Evolutionary conservation across 805 yeast species (phyloP), one percentile per base, ranked within the genome.

Genomic region (Ogataea saltuana): DNA sequence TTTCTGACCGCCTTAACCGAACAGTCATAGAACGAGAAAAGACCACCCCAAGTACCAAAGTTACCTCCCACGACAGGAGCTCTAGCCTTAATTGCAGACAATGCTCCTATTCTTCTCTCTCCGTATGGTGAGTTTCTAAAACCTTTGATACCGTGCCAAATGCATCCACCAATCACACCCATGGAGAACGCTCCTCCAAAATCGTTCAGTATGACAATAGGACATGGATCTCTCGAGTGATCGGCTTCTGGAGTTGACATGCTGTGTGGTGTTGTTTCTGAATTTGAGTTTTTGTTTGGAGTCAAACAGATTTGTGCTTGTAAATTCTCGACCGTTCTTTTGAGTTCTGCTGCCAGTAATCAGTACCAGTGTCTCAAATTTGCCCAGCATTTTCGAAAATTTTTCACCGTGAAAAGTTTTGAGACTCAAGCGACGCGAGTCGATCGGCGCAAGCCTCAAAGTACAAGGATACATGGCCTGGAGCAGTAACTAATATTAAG

Each of bases 31-130:
- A 95, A 85, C 25, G 97, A 88, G 64, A 93, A 93, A 58, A 93
- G 73, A 48, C 99, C 99, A 75, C 99, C 99, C 99, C 99, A 93
- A 29, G 88, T 96, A 72, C 99, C 99, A 61, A 93, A 91, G 69
- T 93, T 93, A 62, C 99, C 99, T 54, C 99, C 99, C 42, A 91
- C 89, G 38, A 91, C 97, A 29, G 99, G 99, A 2, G 97, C 98
- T 67, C 99, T 80, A 40, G 97, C 88, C 64, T 88, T 88, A 56
- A 93, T 85, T 29, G 98, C 97, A 31, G 87, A 74, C 42, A 91
- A 63, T 16, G 96, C 87, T 44, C 99, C 98, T 46, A 79, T 68
- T 59, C 95, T 76, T 71, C 99, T 81, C 70, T 93, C 99, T 48
- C 99, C 99, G 56, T 83, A 76, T 43, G 99, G 99, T 10, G 97